phyloP scores from a whole-genome alignment of 768 basidiomycete species.

The Termitomyces sp. region DNA sequence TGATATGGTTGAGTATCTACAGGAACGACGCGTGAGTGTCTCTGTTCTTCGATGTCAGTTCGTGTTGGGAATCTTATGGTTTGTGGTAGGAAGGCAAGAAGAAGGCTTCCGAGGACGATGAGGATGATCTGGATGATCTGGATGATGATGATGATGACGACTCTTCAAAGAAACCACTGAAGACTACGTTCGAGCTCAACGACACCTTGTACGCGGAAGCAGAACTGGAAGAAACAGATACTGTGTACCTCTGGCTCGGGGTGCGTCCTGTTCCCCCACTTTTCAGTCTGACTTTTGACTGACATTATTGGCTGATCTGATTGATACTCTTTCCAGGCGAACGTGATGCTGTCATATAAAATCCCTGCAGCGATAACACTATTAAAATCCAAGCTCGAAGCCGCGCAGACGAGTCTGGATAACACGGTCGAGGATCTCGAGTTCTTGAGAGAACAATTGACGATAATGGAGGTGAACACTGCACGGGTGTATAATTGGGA shows the following conservation, averaged over 20 bases:
- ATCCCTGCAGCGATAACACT: constrained; percentile 73
- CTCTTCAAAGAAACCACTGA: constrained; percentile 49
- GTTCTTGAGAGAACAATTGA: constrained; percentile 91
- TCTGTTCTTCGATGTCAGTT: neutral
- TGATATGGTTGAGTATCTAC: constrained; percentile 81
- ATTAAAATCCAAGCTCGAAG: constrained; percentile 67
- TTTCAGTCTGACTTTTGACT: neutral
- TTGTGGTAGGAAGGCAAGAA: constrained; percentile 55
- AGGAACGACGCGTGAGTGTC: constrained; percentile 60
- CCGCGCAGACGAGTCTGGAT: constrained; percentile 61
- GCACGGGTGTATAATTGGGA: constrained; percentile 97
- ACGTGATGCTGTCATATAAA: constrained; percentile 96
- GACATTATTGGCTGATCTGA: neutral
- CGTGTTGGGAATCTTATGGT: neutral
- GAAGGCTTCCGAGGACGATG: constrained; percentile 37
- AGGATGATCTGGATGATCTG: constrained; percentile 36
- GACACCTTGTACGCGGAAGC: constrained; percentile 95
- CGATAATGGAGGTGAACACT: constrained; percentile 95
- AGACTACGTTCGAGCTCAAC: constrained; percentile 91
- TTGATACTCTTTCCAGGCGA: constrained; percentile 58
- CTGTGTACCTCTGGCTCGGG: constrained; percentile 94
- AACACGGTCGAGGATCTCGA: constrained; percentile 86
- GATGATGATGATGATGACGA: constrained; percentile 38
- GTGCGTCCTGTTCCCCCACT: constrained; percentile 44
- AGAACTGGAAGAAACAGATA: constrained; percentile 79